These are phyloP conservation scores for Brassica napus DNA, from an alignment of 345 rosid genomes.

Conservation along the genomic window DNA sequence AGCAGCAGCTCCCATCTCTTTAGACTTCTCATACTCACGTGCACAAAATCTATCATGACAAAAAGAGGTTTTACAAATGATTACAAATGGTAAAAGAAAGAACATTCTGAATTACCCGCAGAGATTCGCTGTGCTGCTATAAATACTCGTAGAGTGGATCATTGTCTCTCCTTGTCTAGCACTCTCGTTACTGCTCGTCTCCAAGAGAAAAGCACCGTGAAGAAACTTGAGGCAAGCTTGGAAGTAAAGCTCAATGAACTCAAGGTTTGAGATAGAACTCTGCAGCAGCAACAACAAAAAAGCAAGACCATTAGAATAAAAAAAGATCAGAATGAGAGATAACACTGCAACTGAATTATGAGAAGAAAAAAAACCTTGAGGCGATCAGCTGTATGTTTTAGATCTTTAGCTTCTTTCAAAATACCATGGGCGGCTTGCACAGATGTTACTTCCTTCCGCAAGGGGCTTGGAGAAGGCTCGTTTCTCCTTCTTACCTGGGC, in stretches of 20 bases:
- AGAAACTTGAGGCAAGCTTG: slow-evolving; percentile 2
- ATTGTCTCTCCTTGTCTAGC: slow-evolving; percentile 2
- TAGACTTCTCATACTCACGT: neutral
- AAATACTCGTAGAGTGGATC: neutral
- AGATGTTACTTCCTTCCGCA: neutral
- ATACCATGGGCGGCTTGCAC: neutral
- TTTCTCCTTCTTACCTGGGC: neutral
- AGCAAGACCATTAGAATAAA: neutral
- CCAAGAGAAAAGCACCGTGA: neutral
- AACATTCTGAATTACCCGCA: neutral
- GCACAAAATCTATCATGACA: neutral
- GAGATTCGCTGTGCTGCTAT: neutral
- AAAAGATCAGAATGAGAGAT: neutral
- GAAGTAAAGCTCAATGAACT: slow-evolving; percentile 1
- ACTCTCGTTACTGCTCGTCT: neutral
- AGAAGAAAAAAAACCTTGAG: neutral
- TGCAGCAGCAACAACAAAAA: neutral
- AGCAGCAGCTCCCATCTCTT: neutral
- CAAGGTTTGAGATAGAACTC: neutral
- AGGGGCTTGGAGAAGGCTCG: slow-evolving; percentile 6
- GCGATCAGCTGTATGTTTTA: neutral
- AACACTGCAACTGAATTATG: neutral
- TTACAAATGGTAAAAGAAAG: neutral
- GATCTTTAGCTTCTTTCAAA: neutral
- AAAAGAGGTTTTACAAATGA: neutral